Base-by-base conservation (phyloP, 768 basidiomycete genomes). In the Tylopilus subfusipes region DNA sequence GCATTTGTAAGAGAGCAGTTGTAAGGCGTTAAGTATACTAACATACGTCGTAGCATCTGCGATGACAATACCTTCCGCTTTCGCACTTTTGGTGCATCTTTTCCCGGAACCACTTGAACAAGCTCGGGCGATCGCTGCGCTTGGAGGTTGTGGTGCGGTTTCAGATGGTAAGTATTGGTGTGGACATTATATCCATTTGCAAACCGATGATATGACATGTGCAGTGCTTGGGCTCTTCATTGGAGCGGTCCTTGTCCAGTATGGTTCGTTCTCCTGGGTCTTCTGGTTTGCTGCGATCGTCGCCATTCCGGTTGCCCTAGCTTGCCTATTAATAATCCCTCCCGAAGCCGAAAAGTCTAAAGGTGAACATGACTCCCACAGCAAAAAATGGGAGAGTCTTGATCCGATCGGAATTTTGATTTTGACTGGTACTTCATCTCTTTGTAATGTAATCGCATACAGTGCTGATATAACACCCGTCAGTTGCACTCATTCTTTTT, bases 11-110 rank as follows among this genome's bases (percentile, higher is more conserved):
- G 66, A n/a, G 36, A 38, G 19, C 29, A 6, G 1, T 4, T 5
- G 33, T 8, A n/a, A 0, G 19, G 11, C n/a, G 8, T 47, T 3
- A 29, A 16, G 22, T 51, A 16, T 44, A 19, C 39, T 61, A 4
- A 68, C n/a, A 21, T 9, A 18, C 19, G 1, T 49, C n/a, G 14
- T 69, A 72, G 78, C 72, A 13, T 80, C 78, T 19, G 72, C 80
- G 2, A 65, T 81, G 69, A 78, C 77, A 10, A 73, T 82, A 34
- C 81, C 81, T 3, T 78, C 80, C 4, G 76, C 80, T 7, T 65
- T 78, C n/a, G 67, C 75, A 36, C 69, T 84, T 31, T 72, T 82
- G 22, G 78, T 82, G 7, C 72, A 75, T 42, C 68, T 79, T 58
- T 83, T 78, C 64, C 76, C 80, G 0, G 74, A 78, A 13, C 76